These are phyloP conservation scores for Nepenthes alata DNA, from an alignment of 179 eudicot genomes.

Conservation along the genomic window DNA sequence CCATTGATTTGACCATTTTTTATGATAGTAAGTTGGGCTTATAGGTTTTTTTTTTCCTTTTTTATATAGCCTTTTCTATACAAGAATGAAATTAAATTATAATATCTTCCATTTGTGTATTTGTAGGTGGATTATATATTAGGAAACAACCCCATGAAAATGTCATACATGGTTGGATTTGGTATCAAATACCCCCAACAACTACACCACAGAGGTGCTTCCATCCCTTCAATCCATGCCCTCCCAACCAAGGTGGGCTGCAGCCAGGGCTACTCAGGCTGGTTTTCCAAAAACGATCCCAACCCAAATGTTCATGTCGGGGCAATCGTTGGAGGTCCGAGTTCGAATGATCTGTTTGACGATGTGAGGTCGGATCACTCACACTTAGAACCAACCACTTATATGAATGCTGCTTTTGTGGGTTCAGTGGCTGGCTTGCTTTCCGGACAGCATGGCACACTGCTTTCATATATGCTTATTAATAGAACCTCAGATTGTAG, in stretches of 20 bases:
- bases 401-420: slow-evolving; percentile 39
- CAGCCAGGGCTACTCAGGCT: slow-evolving; percentile 24
- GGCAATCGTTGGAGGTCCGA: slow-evolving; percentile 36
- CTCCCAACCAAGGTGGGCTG: slow-evolving; percentile 27
- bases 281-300: slow-evolving; percentile 17
- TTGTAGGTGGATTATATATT: slow-evolving; percentile 34
- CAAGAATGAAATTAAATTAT: too few relatives aligned
- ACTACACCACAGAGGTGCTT: slow-evolving; percentile 36
- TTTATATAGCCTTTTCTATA: too few relatives aligned
- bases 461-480: background rate
- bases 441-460: background rate
- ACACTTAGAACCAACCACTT: slow-evolving; percentile 36
- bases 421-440: slow-evolving; percentile 18
- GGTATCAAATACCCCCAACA: slow-evolving; percentile 31
- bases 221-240: slow-evolving; percentile 23
- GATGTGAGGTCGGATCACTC: slow-evolving; percentile 33
- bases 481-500: background rate
- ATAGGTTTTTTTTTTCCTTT: too few relatives aligned
- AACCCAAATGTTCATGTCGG: slow-evolving; percentile 37
- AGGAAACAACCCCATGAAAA: slow-evolving; percentile 34
- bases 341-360: slow-evolving; percentile 26
- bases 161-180: slow-evolving; percentile 43
- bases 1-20: too few relatives aligned
- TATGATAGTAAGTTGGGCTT: too few relatives aligned
- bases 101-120: background rate